Percentiles rank a stretch among this genome's conserved stretches.
Conservation (phyloP, 371 early-diverging fungal species). For the Mucor ambiguus region DNA sequence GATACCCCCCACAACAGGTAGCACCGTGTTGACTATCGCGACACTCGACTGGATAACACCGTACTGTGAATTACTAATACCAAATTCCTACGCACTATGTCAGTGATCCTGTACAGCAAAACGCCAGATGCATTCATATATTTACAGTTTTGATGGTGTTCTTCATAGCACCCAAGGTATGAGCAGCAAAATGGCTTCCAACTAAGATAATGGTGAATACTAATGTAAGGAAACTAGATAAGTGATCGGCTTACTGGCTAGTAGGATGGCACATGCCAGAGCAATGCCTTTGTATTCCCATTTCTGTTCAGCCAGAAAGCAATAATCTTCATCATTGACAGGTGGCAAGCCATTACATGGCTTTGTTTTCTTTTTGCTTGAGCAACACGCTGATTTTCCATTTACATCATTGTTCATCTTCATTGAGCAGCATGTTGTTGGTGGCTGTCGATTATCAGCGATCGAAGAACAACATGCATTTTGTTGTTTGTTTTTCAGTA, state of each 20-base stretch:
- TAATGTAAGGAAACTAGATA: not conserved
- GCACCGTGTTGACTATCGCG: conserved; percentile 69
- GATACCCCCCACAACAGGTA: conserved; percentile 73
- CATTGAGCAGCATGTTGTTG: conserved; percentile 19
- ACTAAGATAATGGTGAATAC: conserved; percentile 38
- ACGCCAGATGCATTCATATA: not conserved
- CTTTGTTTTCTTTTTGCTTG: conserved; percentile 11
- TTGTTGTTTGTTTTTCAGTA: conserved; percentile 12
- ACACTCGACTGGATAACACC: conserved; percentile 74
- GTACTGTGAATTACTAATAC: conserved; percentile 71
- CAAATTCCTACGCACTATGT: conserved; percentile 55
- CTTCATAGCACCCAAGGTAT: conserved; percentile 73
- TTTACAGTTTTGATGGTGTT: conserved; percentile 66
- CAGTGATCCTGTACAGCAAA: not conserved
- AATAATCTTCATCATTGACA: conserved; percentile 17
- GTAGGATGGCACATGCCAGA: conserved; percentile 65
- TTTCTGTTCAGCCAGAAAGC: conserved; percentile 39
- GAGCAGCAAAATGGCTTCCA: conserved; percentile 77
- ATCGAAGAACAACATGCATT: not conserved
- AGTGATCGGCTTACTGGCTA: conserved; percentile 54
- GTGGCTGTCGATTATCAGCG: not conserved
- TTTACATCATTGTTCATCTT: conserved; percentile 9
- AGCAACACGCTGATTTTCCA: conserved; percentile 8
- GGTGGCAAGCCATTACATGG: not conserved
- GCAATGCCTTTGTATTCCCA: conserved; percentile 65